These are phyloP conservation scores for Eutrema yunnanense DNA, from an alignment of 345 rosid genomes.

Conservation along the genomic window DNA sequence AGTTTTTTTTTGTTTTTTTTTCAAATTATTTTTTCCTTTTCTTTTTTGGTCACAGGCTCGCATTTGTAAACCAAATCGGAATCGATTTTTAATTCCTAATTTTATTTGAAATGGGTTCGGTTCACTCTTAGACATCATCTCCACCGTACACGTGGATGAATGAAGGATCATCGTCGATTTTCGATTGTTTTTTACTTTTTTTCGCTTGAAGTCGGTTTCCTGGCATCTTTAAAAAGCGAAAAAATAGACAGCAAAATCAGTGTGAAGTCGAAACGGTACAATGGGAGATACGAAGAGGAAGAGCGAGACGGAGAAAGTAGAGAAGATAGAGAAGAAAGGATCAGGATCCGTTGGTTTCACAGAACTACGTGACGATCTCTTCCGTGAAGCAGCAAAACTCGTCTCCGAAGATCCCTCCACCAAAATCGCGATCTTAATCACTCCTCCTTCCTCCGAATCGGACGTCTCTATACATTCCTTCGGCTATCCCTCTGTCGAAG, in stretches of 20 bases:
- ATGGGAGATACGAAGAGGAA: neutral
- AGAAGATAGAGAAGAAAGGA: neutral
- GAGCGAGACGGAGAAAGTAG: neutral
- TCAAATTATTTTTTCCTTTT: neutral
- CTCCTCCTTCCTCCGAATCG: neutral
- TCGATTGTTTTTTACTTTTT: neutral
- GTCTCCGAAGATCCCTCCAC: neutral
- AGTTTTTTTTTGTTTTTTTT: too few relatives aligned
- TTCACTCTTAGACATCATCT: neutral
- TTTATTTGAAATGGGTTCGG: neutral
- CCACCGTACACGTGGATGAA: conserved; percentile 13
- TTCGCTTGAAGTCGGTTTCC: neutral
- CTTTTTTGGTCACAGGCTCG: neutral
- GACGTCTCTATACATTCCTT: neutral
- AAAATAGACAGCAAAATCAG: neutral
- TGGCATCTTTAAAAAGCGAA: neutral
- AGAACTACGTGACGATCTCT: conserved; percentile 11
- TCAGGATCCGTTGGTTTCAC: neutral
- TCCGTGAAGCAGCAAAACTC: neutral
- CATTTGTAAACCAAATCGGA: neutral
- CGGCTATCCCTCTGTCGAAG: neutral
- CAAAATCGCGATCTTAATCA: neutral
- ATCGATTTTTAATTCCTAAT: neutral
- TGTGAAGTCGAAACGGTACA: neutral
- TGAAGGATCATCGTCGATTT: neutral